Conservation (phyloP, 2,329 filamentous ascomycete genomes). For the Diaporthe sp. region DNA sequence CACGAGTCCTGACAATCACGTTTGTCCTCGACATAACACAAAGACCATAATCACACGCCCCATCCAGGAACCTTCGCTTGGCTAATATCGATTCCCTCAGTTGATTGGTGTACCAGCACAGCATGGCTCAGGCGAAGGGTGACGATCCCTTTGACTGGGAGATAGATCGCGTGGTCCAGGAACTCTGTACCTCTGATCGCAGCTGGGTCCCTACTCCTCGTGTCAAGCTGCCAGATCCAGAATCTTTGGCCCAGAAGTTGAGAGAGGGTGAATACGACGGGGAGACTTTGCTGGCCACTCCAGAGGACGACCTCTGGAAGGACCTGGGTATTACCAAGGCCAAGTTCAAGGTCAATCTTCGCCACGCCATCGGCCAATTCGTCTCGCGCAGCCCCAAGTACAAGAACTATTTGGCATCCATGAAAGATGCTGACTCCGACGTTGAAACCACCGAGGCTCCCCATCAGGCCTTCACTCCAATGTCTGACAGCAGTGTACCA, state of each 20-base stretch:
- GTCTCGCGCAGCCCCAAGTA: slow-evolving; percentile 66
- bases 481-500: slow-evolving; percentile 19
- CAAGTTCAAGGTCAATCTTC: slow-evolving; percentile 70
- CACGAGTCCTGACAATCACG: slow-evolving; percentile 33
- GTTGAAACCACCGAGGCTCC: slow-evolving; percentile 17
- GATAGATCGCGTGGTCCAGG: slow-evolving; percentile 74
- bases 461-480: slow-evolving; percentile 2
- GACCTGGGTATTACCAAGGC: slow-evolving; percentile 70
- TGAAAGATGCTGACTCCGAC: slow-evolving; percentile 48
- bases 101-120: slow-evolving; percentile 22
- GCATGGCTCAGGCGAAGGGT: slow-evolving; percentile 51
- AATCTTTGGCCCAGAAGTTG: slow-evolving; percentile 66
- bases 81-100: neutral
- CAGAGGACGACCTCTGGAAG: slow-evolving; percentile 61
- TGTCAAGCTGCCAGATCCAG: slow-evolving; percentile 63
- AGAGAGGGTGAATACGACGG: slow-evolving; percentile 76
- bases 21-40: slow-evolving; percentile 7
- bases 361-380: slow-evolving; percentile 70
- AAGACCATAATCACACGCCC: neutral
- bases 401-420: slow-evolving; percentile 47
- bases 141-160: slow-evolving; percentile 83
- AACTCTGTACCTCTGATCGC: slow-evolving; percentile 70
- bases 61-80: neutral
- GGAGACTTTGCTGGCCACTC: slow-evolving; percentile 69
- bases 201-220: slow-evolving; percentile 59